These are phyloP conservation scores for Penicillium sumatraense DNA, from an alignment of 2,329 filamentous ascomycete genomes.

Conservation along the genomic window DNA sequence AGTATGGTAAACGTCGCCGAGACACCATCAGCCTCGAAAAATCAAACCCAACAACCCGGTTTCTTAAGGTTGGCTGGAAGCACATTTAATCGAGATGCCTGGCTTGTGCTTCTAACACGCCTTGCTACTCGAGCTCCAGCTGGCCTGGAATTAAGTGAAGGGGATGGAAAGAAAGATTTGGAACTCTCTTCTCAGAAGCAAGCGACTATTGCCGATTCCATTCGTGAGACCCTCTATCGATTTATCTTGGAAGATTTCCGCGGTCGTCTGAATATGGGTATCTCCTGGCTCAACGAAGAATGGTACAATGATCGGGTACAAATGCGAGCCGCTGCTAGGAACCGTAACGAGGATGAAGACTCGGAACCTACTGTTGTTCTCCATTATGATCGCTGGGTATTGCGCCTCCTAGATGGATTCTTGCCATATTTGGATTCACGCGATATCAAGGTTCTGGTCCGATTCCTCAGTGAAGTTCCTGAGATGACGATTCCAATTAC, in stretches of 20 bases:
- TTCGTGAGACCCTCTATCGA: constrained; percentile 79
- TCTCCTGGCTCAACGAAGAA: constrained; percentile 94
- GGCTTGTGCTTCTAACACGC: constrained; percentile 85
- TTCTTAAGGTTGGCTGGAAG: constrained; percentile 84
- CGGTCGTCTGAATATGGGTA: constrained; percentile 83
- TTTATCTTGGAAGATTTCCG: constrained; percentile 94
- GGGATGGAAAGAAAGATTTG: constrained; percentile 34
- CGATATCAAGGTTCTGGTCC: constrained; percentile 80
- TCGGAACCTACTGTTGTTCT: constrained; percentile 44
- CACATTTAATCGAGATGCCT: constrained; percentile 83
- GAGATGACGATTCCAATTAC: constrained; percentile 75
- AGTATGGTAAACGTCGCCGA: constrained; percentile 75
- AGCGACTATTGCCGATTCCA: constrained; percentile 60
- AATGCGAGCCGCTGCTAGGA: constrained; percentile 48
- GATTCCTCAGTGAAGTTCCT: constrained; percentile 90
- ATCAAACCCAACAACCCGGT: constrained; percentile 60
- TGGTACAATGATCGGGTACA: constrained; percentile 88
- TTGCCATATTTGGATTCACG: constrained; percentile 87
- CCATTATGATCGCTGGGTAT: constrained; percentile 79
- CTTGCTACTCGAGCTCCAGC: constrained; percentile 79
- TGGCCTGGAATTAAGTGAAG: constrained; percentile 63
- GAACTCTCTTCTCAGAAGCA: constrained; percentile 22
- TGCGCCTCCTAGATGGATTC: constrained; percentile 85
- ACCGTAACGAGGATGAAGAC: constrained; percentile 51
- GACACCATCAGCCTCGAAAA: constrained; percentile 60